Evolutionary conservation across 257 asterid genomes (phyloP), one percentile per base, ranked within the genome.

Genomic region (Oldenlandia corymbosa): DNA sequence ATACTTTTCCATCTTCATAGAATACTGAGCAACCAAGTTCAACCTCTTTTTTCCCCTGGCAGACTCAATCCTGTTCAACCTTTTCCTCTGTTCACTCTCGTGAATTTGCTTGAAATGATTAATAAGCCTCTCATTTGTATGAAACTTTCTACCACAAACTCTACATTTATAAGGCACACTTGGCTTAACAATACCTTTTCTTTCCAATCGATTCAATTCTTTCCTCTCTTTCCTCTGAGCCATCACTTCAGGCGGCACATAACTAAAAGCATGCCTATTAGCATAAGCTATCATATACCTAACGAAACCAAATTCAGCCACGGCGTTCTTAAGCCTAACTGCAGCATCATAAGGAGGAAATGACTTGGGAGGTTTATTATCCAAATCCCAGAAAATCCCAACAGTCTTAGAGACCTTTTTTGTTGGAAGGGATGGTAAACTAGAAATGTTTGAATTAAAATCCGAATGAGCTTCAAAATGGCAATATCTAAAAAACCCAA

Each of bases 331-430:
- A 53, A 92, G 57, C 74, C 76, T 74, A 13, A 76, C 50, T 18
- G 99, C 97, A 50, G 96, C 97, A 67, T 89, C 96, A 68, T 73
- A 89, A 7, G 96, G 96, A 16, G 91, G 88, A 60, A 75, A 45
- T 13, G 91, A 67, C 64, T 84, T 89, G 11, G 95, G 96, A 39
- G 95, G 91, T 78, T 89, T 89, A 84, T 92, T 92, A 68, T 89
- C 97, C 65, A 92, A 79, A 81, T 92, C 95, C 97, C 97, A 92
- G 68, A 89, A 89, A 65, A 92, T 75, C 10, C 91, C 96, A 54
- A 92, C 95, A 28, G 71, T 79, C 45, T 68, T 78, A 46, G 73
- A 23, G 70, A 63, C 71, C 70, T 60, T 70, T 58, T 62, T 73
- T 27, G 48, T 75, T 45, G 61, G 71, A 75, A 71, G 14, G 23